Conservation (phyloP, 179 eudicot genomes). For the Vitellaria paradoxa region DNA sequence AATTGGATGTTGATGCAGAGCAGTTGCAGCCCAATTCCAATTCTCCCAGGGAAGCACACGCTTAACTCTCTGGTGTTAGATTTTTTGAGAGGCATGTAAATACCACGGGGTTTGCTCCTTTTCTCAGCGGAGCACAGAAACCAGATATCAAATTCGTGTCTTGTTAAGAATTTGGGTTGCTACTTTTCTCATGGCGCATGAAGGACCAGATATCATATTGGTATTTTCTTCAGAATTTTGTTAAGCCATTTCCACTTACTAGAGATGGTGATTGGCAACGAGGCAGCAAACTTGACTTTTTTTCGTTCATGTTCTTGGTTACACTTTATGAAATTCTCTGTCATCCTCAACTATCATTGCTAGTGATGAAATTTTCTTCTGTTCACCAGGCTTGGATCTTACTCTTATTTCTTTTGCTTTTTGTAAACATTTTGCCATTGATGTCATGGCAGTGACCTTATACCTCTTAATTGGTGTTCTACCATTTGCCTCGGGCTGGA, state of each 20-base stretch:
- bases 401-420: background rate
- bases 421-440: background rate
- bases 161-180: too few relatives aligned
- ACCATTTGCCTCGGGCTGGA: too few relatives aligned
- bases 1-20: conserved; percentile 16
- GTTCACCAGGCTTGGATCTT: background rate
- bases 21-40: background rate
- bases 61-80: background rate
- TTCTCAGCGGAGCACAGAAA: conserved; percentile 7
- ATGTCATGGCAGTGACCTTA: too few relatives aligned
- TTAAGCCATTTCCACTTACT: background rate
- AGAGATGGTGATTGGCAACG: conserved; percentile 3
- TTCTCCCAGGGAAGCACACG: conserved; percentile 4
- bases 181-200: too few relatives aligned
- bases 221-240: background rate
- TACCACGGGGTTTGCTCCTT: conserved; percentile 22
- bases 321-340: background rate
- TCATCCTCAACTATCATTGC: background rate
- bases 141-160: background rate
- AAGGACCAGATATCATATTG: too few relatives aligned
- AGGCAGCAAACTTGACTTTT: background rate
- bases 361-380: background rate
- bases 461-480: too few relatives aligned
- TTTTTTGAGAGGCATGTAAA: conserved; percentile 9
- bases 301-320: too few relatives aligned